Evolutionary conservation across 495 filamentous ascomycete species (phyloP).

Genomic region (Hamigera avellanea): DNA sequence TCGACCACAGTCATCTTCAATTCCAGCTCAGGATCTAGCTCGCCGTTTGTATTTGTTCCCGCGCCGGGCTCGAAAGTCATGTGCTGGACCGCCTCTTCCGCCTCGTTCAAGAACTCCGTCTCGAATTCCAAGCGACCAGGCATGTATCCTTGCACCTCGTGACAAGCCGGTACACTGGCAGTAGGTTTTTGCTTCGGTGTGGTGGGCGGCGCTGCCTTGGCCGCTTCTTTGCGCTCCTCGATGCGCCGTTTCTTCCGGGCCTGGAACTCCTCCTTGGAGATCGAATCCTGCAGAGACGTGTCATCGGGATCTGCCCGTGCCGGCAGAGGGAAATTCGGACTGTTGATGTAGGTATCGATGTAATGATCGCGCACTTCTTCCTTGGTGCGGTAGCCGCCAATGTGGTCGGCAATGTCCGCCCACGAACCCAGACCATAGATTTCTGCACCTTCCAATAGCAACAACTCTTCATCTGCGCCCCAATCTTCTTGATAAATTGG

Average conservation of each 20-base stretch:
- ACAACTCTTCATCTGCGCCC: conserved; percentile 92
- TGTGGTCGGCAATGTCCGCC: conserved; percentile 97
- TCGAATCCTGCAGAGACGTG: conserved; percentile 57
- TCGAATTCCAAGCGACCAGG: conserved; percentile 95
- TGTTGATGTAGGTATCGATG: conserved; percentile 74
- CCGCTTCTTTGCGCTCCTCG: conserved; percentile 80
- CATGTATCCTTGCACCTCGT: conserved; percentile 98
- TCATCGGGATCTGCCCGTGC: conserved; percentile 72
- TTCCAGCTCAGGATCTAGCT: conserved; percentile 87
- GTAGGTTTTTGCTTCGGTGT: conserved; percentile 93
- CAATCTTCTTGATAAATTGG: conserved; percentile 92
- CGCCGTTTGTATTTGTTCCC: conserved; percentile 75
- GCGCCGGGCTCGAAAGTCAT: conserved; percentile 98
- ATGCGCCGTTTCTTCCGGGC: conserved; percentile 88
- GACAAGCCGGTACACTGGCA: conserved; percentile 83
- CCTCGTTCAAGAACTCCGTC: conserved; percentile 94
- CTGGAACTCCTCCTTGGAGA: conserved; percentile 89
- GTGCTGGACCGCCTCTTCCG: conserved; percentile 93
- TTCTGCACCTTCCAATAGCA: conserved; percentile 91
- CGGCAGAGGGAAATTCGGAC: conserved; percentile 73
- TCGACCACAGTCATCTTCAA: conserved; percentile 97
- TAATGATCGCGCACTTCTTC: conserved; percentile 95
- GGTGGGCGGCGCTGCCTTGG: conserved; percentile 69
- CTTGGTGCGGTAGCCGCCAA: conserved; percentile 85
- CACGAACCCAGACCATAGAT: conserved; percentile 94